These are phyloP conservation scores for Aureobasidium zeae DNA, from an alignment of 2,329 filamentous ascomycete species.

Conservation along the genomic window DNA sequence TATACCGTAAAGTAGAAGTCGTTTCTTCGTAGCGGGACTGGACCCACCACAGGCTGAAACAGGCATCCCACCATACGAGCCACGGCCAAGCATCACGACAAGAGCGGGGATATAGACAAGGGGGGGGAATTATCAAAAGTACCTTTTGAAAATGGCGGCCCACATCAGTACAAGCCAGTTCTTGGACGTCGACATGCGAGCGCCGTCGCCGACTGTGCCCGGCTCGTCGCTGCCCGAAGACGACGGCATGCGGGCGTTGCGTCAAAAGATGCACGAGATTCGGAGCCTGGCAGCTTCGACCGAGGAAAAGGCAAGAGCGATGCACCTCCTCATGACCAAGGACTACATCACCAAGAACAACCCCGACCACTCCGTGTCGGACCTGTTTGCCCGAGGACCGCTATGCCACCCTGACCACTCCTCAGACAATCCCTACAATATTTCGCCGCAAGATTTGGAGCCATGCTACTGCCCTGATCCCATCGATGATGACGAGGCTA, in stretches of 20 bases:
- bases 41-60: conserved; percentile 4
- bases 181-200: neutral
- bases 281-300: conserved; percentile 35
- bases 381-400: neutral
- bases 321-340: conserved; percentile 43
- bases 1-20: neutral
- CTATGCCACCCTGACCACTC: conserved; percentile 4
- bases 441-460: conserved; percentile 27
- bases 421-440: conserved; percentile 28
- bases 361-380: neutral
- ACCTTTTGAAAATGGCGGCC: conserved; percentile 2
- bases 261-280: conserved; percentile 41
- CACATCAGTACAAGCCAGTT: conserved; percentile 4
- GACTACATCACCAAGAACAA: conserved; percentile 29
- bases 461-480: conserved; percentile 30
- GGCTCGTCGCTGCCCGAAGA: conserved; percentile 35
- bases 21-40: neutral
- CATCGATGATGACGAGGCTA: conserved; percentile 39
- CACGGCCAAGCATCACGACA: conserved; percentile 1
- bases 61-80: neutral
- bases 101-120: neutral
- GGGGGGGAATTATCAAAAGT: no score
- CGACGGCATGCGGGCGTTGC: conserved; percentile 41
- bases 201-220: neutral
- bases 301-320: conserved; percentile 41